Evolutionary conservation across 805 yeast species (phyloP).

Genomic region (Zygoascus ofunaensis): DNA sequence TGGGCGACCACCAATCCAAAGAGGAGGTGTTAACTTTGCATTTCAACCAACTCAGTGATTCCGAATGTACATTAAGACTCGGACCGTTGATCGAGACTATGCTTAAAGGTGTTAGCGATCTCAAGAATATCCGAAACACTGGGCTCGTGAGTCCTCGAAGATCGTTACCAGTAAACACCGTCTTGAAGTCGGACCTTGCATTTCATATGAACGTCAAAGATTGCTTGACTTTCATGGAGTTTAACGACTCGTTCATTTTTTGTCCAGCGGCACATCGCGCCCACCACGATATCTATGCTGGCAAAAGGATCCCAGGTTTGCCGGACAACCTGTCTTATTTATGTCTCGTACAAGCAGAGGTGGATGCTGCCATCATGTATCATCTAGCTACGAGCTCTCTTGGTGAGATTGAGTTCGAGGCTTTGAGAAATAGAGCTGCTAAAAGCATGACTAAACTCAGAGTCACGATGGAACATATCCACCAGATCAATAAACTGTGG

Average conservation of each 20-base stretch:
- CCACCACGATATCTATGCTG: neutral
- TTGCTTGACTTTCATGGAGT: neutral
- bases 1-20: neutral
- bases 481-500: slow-evolving; percentile 17
- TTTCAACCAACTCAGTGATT: neutral
- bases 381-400: slow-evolving; percentile 2
- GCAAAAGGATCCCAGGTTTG: neutral
- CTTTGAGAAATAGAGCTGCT: slow-evolving; percentile 16
- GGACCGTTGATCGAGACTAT: neutral
- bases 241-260: neutral
- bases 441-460: slow-evolving; percentile 13
- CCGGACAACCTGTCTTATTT: slow-evolving; percentile 1
- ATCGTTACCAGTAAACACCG: too few species aligned
- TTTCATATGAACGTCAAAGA: neutral
- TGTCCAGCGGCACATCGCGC: neutral
- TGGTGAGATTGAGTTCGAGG: slow-evolving; percentile 12
- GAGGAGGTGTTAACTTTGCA: neutral
- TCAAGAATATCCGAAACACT: too few species aligned
- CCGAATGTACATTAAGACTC: neutral
- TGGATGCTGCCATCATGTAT: slow-evolving; percentile 3
- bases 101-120: neutral
- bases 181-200: neutral
- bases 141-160: neutral
- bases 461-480: slow-evolving; percentile 15
- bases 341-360: neutral